A percentile compares a stretch with the other conserved stretches of the same genome.
Evolutionary conservation across 352 stramenopile genomes (phyloP).

Genomic region (Thalassiosira exigua): DNA sequence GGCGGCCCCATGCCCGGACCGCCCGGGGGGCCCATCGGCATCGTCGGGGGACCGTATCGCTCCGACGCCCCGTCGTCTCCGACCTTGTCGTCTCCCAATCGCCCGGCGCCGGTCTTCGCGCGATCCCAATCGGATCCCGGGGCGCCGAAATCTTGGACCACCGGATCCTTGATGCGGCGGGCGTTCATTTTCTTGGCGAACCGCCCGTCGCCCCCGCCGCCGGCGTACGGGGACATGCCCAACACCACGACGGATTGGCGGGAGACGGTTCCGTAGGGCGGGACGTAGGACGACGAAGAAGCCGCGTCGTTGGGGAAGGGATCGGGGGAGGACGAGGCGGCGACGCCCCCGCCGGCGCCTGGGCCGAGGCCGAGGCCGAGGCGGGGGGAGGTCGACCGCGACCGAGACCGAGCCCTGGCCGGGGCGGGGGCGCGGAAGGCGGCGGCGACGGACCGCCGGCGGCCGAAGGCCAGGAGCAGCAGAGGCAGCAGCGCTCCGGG

Average conservation of each 20-base stretch:
- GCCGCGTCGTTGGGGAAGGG: neutral
- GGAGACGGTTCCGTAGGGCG: no score
- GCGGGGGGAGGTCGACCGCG: no score
- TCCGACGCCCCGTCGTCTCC: neutral
- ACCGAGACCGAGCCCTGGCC: no score
- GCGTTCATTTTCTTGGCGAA: neutral
- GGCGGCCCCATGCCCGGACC: neutral
- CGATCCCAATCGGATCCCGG: constrained; percentile 18
- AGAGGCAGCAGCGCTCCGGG: no score
- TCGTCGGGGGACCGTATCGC: constrained; percentile 6
- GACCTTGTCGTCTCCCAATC: neutral
- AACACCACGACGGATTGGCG: no score
- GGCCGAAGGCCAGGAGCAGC: no score
- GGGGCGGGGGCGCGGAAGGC: no score
- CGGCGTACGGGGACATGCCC: no score
- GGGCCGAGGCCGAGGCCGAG: neutral
- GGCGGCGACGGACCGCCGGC: no score
- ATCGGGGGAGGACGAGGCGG: neutral
- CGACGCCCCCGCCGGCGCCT: neutral
- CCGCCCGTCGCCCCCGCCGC: neutral
- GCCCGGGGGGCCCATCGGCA: constrained; percentile 9
- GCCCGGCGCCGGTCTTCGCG: neutral
- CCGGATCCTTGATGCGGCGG: constrained; percentile 3
- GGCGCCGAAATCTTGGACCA: constrained; percentile 32
- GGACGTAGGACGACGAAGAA: neutral